Percentiles rank a stretch among this genome's conserved stretches.
Conservation (phyloP, 306 rosid genomes). For the Corylus americana region DNA sequence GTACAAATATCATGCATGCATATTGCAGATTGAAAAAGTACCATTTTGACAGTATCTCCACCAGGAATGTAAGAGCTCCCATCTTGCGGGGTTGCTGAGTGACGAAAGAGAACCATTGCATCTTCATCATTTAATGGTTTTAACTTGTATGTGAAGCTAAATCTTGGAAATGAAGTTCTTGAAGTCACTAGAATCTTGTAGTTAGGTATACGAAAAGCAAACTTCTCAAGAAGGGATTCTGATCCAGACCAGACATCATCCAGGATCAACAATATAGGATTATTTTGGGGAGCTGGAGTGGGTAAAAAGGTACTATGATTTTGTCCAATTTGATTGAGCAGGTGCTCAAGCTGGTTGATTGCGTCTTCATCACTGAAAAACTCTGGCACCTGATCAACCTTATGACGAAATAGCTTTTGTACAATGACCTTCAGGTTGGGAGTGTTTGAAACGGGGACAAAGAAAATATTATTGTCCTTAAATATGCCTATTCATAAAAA, state of each 20-base stretch:
- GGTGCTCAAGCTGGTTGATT: slow-evolving; percentile 24
- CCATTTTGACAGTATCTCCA: slow-evolving; percentile 39
- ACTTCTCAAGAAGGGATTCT: slow-evolving; percentile 46
- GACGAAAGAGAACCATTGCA: slow-evolving; percentile 46
- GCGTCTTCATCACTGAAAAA: slow-evolving; percentile 42
- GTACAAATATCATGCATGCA: neutral
- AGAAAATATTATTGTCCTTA: slow-evolving; percentile 38
- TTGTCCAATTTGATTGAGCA: slow-evolving; percentile 21
- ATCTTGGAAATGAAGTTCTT: slow-evolving; percentile 36
- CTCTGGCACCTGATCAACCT: slow-evolving; percentile 17
- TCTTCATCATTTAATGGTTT: slow-evolving; percentile 37
- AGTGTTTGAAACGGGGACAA: slow-evolving; percentile 35
- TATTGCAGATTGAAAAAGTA: slow-evolving; percentile 5
- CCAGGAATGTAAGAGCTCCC: slow-evolving; percentile 20
- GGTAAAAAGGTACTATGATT: too few species aligned
- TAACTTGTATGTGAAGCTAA: slow-evolving; percentile 28
- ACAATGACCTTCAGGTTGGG: slow-evolving; percentile 24
- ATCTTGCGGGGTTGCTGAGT: slow-evolving; percentile 36
- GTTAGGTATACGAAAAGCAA: slow-evolving; percentile 32
- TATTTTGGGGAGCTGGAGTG: neutral
- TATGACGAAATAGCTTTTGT: slow-evolving; percentile 14
- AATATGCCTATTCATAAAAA: slow-evolving; percentile 33
- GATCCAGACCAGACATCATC: slow-evolving; percentile 73
- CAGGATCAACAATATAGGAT: slow-evolving; percentile 44
- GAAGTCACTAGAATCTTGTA: slow-evolving; percentile 71